Evolutionary conservation across 805 yeast genomes (phyloP), one percentile per base, ranked within the genome.

Genomic region (Candida stauntonica): DNA sequence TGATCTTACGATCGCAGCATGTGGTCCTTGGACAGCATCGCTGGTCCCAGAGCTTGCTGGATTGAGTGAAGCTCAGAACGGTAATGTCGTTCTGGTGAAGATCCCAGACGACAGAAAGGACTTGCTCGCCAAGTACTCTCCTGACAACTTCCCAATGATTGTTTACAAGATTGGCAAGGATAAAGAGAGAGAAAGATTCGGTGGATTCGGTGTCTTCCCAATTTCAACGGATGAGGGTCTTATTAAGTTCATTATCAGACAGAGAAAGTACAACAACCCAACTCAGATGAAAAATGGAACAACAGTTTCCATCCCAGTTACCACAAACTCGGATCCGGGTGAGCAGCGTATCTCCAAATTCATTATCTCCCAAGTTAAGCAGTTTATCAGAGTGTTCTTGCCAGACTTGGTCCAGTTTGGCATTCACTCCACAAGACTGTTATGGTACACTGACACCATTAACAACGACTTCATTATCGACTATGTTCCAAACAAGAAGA

Each of bases 391-490:
- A 28, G 34, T 40, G 12, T 51, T 51, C 32, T 33, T 44, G 9
- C 54, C 53, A 9, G 55, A 51, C 27, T 23, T 51, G 2, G 40
- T 30, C 2, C 38, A 37, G 28, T 42, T 44, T 27, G 55, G 55
- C 13, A 49, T 47, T 35, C 21, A 20, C 5, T 27, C 33, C n/a
- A 42, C 53, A 1, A 19, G 46, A 62, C 61, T 35, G 57, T 63
- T 68, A 41, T 71, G 66, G 66, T 62, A 61, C 38, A 60, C 62
- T 5, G 66, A 62, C 38, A 50, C 65, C 3, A 59, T 59, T 15
- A 53, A 60, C 32, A 55, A 58, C 26, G 63, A 62, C 32, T 60
- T 53, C 35, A 41, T 61, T 17, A 45, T 57, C 20, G 61, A 54
- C 30, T 47, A 45, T 26, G 51, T 42, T 29, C 63, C 66, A 17